Percentiles rank a stretch among this genome's conserved stretches.
These are phyloP conservation scores for Closterium sp. DNA, from an alignment of 139 green algal genomes.

Conservation along the genomic window DNA sequence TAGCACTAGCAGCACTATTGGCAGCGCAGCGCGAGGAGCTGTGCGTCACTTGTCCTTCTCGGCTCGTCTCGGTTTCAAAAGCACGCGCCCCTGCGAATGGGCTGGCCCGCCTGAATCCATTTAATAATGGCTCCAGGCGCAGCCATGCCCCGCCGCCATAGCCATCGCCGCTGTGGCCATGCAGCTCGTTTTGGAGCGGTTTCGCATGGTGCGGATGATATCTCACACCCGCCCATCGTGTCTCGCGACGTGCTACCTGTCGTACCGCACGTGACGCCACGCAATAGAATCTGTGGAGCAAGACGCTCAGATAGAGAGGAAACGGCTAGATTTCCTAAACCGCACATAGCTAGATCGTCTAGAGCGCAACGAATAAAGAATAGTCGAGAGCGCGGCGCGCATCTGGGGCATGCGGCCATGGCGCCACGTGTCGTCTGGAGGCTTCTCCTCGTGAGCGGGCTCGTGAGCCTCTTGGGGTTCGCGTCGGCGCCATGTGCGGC, in stretches of 20 bases:
- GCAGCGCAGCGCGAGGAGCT: too few relatives aligned
- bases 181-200: not conserved
- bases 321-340: too few relatives aligned
- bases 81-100: not conserved
- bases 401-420: not conserved
- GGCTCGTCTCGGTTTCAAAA: too few relatives aligned
- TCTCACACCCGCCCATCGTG: not conserved
- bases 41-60: too few relatives aligned
- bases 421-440: not conserved
- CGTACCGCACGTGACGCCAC: not conserved
- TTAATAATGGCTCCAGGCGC: not conserved
- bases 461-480: not conserved
- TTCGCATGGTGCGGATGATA: not conserved
- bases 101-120: not conserved
- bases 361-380: not conserved
- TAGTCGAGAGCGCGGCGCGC: not conserved
- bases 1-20: too few relatives aligned
- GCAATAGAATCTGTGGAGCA: too few relatives aligned
- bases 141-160: not conserved
- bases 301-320: too few relatives aligned
- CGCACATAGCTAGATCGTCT: not conserved
- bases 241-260: not conserved
- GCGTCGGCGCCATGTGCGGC: not conserved
- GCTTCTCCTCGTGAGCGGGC: not conserved
- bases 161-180: not conserved